Conservation (phyloP, 305 asterid genomes). For the Solanum hybrid region DNA sequence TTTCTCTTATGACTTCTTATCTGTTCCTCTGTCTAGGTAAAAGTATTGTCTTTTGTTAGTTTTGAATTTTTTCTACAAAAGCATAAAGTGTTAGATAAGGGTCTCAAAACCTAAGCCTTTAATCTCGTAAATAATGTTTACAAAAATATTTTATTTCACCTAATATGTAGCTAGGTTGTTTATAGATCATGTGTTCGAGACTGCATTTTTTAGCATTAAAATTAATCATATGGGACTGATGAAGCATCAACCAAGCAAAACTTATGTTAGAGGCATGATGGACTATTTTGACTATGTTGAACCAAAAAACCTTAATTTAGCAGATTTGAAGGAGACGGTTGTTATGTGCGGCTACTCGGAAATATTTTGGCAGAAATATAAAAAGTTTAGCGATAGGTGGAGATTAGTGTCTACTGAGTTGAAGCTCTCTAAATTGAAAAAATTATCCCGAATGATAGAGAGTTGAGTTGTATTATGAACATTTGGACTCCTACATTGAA, state of each 20-base stretch:
- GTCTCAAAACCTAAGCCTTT: background rate
- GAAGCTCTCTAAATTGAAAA: background rate
- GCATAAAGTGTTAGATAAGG: background rate
- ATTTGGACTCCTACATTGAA: background rate
- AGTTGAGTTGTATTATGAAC: background rate
- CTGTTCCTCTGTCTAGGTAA: background rate
- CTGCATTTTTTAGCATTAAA: background rate
- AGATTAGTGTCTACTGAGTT: background rate
- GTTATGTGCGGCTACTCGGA: background rate
- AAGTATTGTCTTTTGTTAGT: background rate
- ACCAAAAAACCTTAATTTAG: background rate
- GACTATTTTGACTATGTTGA: background rate
- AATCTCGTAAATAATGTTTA: background rate
- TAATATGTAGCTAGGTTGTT: too few species aligned
- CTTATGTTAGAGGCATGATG: background rate
- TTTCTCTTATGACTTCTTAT: background rate
- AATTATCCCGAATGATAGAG: background rate
- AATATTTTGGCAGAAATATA: background rate
- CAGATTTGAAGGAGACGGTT: background rate
- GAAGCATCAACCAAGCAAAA: background rate
- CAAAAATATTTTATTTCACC: background rate
- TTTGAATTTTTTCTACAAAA: background rate
- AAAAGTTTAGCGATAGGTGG: background rate
- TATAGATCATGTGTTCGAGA: background rate
- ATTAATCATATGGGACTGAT: background rate